phyloP scores from a whole-genome alignment of 306 rosid species.

The Lithocarpus polystachyus region DNA sequence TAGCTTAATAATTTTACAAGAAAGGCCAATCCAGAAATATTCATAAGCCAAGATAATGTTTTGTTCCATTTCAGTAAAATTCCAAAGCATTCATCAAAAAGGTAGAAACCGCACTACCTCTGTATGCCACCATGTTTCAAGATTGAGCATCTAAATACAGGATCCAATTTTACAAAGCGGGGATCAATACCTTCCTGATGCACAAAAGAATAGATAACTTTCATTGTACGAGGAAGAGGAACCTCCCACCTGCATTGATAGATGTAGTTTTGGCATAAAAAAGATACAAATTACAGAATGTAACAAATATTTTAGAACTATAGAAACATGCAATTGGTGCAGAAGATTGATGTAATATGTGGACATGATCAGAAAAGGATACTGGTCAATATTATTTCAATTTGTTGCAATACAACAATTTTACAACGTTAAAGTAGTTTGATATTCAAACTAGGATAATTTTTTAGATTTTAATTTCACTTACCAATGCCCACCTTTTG shows the following conservation, averaged over 20 bases:
- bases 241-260: constrained; percentile 83
- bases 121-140: constrained; percentile 55
- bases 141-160: constrained; percentile 74
- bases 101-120: constrained; percentile 42
- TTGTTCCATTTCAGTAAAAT: background rate
- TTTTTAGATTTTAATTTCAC: background rate
- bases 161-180: constrained; percentile 74
- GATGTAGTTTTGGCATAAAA: constrained; percentile 20
- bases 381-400: background rate
- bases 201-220: constrained; percentile 41
- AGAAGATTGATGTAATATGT: background rate
- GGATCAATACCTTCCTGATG: constrained; percentile 69
- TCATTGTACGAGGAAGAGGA: constrained; percentile 67
- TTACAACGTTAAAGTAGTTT: background rate
- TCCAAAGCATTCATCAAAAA: background rate
- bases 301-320: background rate
- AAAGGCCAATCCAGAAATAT: too few species aligned
- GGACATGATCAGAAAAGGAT: background rate
- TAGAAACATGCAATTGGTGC: background rate
- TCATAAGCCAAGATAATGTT: background rate
- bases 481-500: background rate
- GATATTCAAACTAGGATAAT: background rate
- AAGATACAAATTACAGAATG: background rate
- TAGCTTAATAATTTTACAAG: too few species aligned
- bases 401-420: background rate